Base-by-base conservation (phyloP, 148 eudicot species). In the Silene uniflora region DNA sequence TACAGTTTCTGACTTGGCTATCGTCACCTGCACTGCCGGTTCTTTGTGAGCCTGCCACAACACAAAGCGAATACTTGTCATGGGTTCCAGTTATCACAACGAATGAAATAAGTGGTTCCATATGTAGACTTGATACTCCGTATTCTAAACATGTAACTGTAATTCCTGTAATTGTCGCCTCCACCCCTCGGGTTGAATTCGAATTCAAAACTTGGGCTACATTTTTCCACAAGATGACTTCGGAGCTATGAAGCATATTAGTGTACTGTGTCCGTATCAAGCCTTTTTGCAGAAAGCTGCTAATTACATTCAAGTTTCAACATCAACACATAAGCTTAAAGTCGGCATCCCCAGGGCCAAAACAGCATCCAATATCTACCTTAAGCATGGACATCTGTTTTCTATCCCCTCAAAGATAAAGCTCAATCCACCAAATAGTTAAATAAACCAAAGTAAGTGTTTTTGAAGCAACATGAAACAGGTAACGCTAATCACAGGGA, bases 1-100 rank as follows among this genome's bases (percentile, higher is more conserved):
- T 82, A 97, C 92, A 77, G 96, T 88, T 75, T 78, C 81, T 71
- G 96, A 85, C 89, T 87, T 95, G 62, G 96, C 92, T 84, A 92
- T 87, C 87, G 89, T 92, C 78, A 88, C 89, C 78, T 84, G 87
- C 59, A 90, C 52, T 8, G 88, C 97, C 75, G 73, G 56, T 68
- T 92, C 93, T 75, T 79, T 81, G 21, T 56, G 85, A 56, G 90
- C 92, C 95, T 93, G 85, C 21, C 71, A 71, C 67, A 68, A 74
- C 56, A 72, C 74, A n/a, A n/a, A 49, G 19, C 49, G 67, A 32
- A 29, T 19, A 54, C 65, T 13, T n/a, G 60, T 77, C n/a, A n/a
- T n/a, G n/a, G n/a, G n/a, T n/a, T n/a, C n/a, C n/a, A n/a, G n/a
- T n/a, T n/a, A n/a, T n/a, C n/a, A n/a, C n/a, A n/a, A n/a, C n/a